Evolutionary conservation across 2,329 filamentous ascomycete species (phyloP), one percentile per base, ranked within the genome.

Genomic region (Alternaria sp.): DNA sequence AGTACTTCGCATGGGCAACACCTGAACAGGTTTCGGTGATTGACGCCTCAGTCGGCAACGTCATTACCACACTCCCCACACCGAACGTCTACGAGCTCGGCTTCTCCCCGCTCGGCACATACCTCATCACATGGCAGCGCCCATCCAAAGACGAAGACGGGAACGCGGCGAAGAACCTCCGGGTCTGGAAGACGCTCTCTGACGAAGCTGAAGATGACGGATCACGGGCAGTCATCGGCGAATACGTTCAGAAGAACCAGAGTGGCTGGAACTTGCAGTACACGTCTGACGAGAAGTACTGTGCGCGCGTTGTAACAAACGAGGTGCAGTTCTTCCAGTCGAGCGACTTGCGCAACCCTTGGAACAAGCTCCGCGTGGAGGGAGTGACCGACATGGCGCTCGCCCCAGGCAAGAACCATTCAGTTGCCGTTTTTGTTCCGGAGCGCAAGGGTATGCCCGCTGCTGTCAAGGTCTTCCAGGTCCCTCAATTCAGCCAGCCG

Each of bases 191-290:
- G 78, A 93, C 92, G 36, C 83, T 93, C 59, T 91, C 95, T 77
- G 89, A 91, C 9, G 80, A 80, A 59, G 83, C 88, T 50, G 87
- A 87, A 49, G 88, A 82, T 52, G 83, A 82, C 64, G 87, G 90
- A 70, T 91, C 92, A 81, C 86, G 90, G 66, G 79, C 82, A 74
- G 89, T 94, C 28, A 86, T 97, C 49, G 95, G 94, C 68, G 87
- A 89, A 75, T 99, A 96, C 79, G 96, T 99, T 70, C 96, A 99
- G 82, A 97, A 97, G 86, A 91, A 90, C 69, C 93, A 97, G 84
- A 93, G 91, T 49, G 93, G 94, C 76, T 98, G 95, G 95, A 98
- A 97, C 79, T 86, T 99, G 77, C 95, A 98, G 83, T 99, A 98
- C 82, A 97, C 94, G 28, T 87, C 89, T 62, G 96, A 99, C 78